Conservation (phyloP, 495 filamentous ascomycete genomes). For the Ramalina peruviana region DNA sequence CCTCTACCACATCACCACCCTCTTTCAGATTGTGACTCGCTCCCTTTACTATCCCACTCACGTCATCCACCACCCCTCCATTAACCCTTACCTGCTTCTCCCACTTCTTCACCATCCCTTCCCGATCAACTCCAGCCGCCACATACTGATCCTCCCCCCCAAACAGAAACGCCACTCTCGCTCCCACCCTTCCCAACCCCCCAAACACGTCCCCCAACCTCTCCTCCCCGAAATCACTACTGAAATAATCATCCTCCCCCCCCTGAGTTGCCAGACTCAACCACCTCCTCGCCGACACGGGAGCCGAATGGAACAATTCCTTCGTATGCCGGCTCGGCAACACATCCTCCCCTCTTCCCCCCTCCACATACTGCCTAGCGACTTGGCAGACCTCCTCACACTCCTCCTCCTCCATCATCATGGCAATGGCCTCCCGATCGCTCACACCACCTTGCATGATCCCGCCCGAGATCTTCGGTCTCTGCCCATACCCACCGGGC, state of each 20-base stretch:
- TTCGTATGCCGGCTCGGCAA: conserved; percentile 38
- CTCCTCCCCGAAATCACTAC: conserved; percentile 54
- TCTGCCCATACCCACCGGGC: neutral
- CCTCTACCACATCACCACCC: conserved; percentile 31
- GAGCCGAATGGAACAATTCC: conserved; percentile 34
- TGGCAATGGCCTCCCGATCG: conserved; percentile 55
- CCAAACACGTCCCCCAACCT: conserved; percentile 53
- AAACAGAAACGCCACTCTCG: conserved; percentile 38
- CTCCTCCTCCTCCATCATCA: conserved; percentile 22
- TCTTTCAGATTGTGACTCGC: conserved; percentile 48
- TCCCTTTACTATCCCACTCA: conserved; percentile 41
- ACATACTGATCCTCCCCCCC: conserved; percentile 64
- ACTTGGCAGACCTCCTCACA: conserved; percentile 37
- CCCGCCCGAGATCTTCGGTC: conserved; percentile 51
- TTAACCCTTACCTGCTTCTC: conserved; percentile 27
- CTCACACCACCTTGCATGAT: conserved; percentile 73
- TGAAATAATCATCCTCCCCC: conserved; percentile 82
- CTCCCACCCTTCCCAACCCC: conserved; percentile 25
- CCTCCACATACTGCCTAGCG: conserved; percentile 38
- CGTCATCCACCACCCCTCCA: conserved; percentile 35
- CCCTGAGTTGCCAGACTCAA: conserved; percentile 44
- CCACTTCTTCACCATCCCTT: conserved; percentile 51
- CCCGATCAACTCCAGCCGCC: conserved; percentile 47
- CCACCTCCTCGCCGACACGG: conserved; percentile 57
- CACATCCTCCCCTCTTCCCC: conserved; percentile 40